A percentile compares a stretch with the other conserved stretches of the same genome.
Evolutionary conservation across 192 early-diverging fungal genomes (phyloP).

Genomic region (Borealophlyctis nickersoniae): DNA sequence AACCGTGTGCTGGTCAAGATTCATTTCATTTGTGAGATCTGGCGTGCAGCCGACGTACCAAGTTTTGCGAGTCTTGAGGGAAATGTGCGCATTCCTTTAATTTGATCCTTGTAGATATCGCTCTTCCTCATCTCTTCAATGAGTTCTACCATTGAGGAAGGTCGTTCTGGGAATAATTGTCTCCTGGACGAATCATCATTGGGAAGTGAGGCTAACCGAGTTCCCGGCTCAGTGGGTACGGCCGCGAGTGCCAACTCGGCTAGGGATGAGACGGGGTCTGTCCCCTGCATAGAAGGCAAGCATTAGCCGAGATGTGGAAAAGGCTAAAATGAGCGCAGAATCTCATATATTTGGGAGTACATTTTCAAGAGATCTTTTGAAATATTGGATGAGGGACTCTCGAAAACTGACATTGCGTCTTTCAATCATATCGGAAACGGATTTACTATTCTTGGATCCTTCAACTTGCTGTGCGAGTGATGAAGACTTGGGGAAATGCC

Average conservation of each 20-base stretch:
- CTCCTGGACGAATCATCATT: neutral
- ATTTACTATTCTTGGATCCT: neutral
- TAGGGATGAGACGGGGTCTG: conserved; percentile 6
- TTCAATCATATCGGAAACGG: conserved; percentile 7
- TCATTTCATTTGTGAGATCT: too few relatives aligned
- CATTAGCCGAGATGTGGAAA: neutral
- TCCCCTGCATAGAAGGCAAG: neutral
- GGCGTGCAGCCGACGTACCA: too few relatives aligned
- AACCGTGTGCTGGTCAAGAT: too few relatives aligned
- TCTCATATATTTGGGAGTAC: too few relatives aligned
- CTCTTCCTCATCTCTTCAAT: conserved; percentile 27
- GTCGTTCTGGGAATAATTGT: neutral
- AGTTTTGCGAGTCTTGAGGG: too few relatives aligned
- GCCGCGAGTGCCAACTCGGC: conserved; percentile 12
- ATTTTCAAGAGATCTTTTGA: neutral
- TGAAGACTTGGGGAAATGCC: neutral
- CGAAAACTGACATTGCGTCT: conserved; percentile 17
- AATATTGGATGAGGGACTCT: conserved; percentile 9
- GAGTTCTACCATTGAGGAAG: conserved; percentile 11
- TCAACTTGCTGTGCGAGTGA: neutral
- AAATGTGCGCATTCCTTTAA: too few relatives aligned
- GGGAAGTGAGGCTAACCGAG: too few relatives aligned
- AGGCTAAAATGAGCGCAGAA: too few relatives aligned
- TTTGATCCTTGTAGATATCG: conserved; percentile 42
- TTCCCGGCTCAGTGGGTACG: conserved; percentile 12